phyloP scores from a whole-genome alignment of 2,329 filamentous ascomycete genomes.

The Dichotomopilus funicola region DNA sequence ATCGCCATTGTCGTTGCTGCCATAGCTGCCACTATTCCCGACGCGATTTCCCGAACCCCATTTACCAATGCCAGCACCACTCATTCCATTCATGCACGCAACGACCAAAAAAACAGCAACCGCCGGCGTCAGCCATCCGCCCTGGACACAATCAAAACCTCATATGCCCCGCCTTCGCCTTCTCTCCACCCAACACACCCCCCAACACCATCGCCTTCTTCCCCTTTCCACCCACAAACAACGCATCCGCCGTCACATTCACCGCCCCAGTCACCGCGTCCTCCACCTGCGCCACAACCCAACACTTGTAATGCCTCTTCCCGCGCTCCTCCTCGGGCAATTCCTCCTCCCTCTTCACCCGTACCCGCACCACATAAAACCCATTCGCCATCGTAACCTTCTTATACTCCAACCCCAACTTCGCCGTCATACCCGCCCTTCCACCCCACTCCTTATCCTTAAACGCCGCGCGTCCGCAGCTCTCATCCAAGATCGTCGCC shows the following conservation, averaged over 20 bases:
- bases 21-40: too few relatives aligned
- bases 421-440: conserved; percentile 45
- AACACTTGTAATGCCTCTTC: conserved; percentile 39
- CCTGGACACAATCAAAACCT: conserved; percentile 10
- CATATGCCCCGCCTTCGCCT: conserved; percentile 8
- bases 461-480: conserved; percentile 56
- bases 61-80: neutral
- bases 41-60: neutral
- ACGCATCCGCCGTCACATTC: conserved; percentile 50
- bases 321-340: conserved; percentile 24
- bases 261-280: conserved; percentile 45
- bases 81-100: too few relatives aligned
- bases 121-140: too few relatives aligned
- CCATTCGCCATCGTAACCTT: conserved; percentile 51
- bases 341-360: conserved; percentile 33
- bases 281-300: conserved; percentile 49
- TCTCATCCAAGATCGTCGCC: conserved; percentile 64
- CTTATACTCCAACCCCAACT: conserved; percentile 55
- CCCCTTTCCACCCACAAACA: conserved; percentile 50
- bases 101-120: too few relatives aligned
- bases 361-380: conserved; percentile 57
- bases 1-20: too few relatives aligned
- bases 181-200: conserved; percentile 4
- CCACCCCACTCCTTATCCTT: conserved; percentile 19
- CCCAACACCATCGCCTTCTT: conserved; percentile 32